Percentiles rank a stretch among this genome's conserved stretches.
Conservation (phyloP, 2,329 filamentous ascomycete genomes). For the Penicillium sclerotiorum region DNA sequence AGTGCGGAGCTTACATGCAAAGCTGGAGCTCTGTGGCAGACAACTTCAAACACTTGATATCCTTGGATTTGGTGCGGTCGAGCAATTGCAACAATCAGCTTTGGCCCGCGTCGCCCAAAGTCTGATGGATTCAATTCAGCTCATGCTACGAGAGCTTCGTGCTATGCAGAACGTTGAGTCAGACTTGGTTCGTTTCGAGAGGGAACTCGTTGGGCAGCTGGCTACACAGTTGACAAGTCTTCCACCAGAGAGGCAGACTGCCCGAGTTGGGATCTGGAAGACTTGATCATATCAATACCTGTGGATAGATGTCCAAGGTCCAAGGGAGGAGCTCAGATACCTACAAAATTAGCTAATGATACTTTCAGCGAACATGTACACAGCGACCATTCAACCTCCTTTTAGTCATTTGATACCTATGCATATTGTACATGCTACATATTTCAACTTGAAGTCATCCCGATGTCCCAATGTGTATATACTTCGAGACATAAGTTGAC, state of each 20-base stretch:
- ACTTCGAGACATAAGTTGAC: no score
- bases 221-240: conserved; percentile 25
- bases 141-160: conserved; percentile 43
- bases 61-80: conserved; percentile 29
- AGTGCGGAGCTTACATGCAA: conserved; percentile 30
- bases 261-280: background rate
- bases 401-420: no score
- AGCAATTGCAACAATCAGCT: conserved; percentile 32
- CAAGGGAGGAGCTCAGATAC: no score
- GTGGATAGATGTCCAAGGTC: no score
- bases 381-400: no score
- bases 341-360: no score
- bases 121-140: conserved; percentile 32
- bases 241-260: background rate
- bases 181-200: conserved; percentile 39
- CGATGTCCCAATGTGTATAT: no score
- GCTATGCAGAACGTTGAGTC: conserved; percentile 39
- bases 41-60: conserved; percentile 43
- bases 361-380: no score
- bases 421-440: no score
- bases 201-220: conserved; percentile 33
- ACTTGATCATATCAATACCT: background rate
- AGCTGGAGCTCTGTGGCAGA: conserved; percentile 38
- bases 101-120: conserved; percentile 32
- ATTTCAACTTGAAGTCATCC: no score